Evolutionary conservation across 1,284 basidiomycete species (phyloP), one percentile per base, ranked within the genome.

Genomic region (Leccinum pallidistipes): DNA sequence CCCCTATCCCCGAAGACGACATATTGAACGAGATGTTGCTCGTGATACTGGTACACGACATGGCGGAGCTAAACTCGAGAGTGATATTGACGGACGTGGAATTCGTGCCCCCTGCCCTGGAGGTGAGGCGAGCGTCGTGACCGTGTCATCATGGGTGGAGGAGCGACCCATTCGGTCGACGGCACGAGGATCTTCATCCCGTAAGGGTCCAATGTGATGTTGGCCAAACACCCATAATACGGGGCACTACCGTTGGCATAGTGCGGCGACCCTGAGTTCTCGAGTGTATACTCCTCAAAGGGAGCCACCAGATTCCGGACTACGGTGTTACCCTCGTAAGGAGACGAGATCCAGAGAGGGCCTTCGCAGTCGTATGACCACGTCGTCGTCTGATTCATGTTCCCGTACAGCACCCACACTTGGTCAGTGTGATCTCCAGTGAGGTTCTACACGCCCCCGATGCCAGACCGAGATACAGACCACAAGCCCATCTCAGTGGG

Each of bases 121-220:
- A 80, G 3, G 80, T 72, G 34, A 94, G 77, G 45, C 94, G 88
- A 27, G 86, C 81, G 68, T 97, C 94, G 73, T 97, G 94, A 1
- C 93, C 92, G 85, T 11, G 92, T 91, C 58, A 97, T 76, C 58
- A 86, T 83, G 18, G 94, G 91, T 3, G 78, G 83, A 56, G 90
- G 86, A 4, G 84, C 65, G 6, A 86, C 77, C 92, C 92, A 96
- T 64, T 88, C 79, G 1, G 62, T 71, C 3, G 63, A 49, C 0
- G 91, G 91, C 7, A 97, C 92, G 36, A 94, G 81, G 0, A 86
- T 86, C 76, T 94, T 94, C 83, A 90, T 95, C 36, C 88, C 85
- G 69, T 84, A 94, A 0, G 88, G 83, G 29, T 88, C 83, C 78
- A 95, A 81, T 1, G 83, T 84, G 68, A 96, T 68, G 18, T 69